Evolutionary conservation across 306 rosid genomes (phyloP).

Genomic region (Castanea mollissima): DNA sequence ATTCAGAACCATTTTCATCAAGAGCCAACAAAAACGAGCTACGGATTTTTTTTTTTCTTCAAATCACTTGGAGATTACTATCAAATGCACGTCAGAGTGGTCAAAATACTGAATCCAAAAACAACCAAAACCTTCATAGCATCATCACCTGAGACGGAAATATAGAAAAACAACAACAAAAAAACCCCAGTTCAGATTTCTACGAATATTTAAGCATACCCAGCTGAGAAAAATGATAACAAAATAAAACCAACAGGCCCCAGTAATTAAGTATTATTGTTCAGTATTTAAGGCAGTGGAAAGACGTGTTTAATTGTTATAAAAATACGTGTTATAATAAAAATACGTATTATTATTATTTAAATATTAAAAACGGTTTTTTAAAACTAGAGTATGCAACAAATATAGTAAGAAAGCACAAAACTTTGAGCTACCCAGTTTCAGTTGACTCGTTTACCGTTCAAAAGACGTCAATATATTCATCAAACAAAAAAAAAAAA

Average conservation of each 20-base stretch:
- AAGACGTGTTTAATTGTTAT: no score
- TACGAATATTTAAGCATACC: not conserved
- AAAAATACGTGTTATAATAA: no score
- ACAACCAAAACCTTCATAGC: not conserved
- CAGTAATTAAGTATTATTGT: no score
- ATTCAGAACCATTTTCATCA: slow-evolving; percentile 34
- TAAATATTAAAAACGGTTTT: no score
- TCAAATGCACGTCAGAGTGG: not conserved
- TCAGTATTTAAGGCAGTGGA: no score
- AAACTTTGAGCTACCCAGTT: slow-evolving; percentile 7
- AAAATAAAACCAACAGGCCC: no score
- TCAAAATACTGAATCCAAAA: slow-evolving; percentile 10
- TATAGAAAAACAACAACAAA: not conserved
- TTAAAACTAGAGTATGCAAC: not conserved
- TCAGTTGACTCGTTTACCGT: slow-evolving; percentile 6
- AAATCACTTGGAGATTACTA: not conserved
- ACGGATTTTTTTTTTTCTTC: not conserved
- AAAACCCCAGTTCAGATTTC: slow-evolving; percentile 6
- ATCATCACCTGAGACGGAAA: slow-evolving; percentile 6
- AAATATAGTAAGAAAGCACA: not conserved
- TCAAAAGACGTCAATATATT: not conserved
- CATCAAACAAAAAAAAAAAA: not conserved
- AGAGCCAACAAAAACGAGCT: not conserved
- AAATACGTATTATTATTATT: no score
- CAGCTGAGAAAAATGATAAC: no score